Evolutionary conservation across 1,284 basidiomycete species (phyloP).

Genomic region (Wallemia hederae): DNA sequence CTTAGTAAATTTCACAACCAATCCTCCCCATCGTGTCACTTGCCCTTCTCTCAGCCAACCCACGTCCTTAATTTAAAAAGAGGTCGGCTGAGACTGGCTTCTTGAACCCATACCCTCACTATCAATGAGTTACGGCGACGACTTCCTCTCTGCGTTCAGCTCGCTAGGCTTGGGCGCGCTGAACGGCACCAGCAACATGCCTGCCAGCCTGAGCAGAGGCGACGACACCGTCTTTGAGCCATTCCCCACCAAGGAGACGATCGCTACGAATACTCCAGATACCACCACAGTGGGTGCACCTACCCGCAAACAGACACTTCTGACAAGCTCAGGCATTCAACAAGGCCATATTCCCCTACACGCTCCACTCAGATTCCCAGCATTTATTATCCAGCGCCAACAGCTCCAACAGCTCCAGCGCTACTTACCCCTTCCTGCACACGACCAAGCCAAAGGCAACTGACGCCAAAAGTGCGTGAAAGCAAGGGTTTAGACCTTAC

Average conservation of each 20-base stretch:
- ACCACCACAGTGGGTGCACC: not conserved
- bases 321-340: not conserved
- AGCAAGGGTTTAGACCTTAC: not conserved
- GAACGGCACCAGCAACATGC: not conserved
- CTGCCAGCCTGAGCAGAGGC: not conserved
- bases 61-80: too few relatives aligned
- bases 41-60: too few relatives aligned
- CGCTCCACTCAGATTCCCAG: not conserved
- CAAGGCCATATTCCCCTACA: not conserved
- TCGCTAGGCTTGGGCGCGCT: not conserved
- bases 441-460: not conserved
- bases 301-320: not conserved
- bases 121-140: not conserved
- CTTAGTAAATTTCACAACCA: too few relatives aligned
- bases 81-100: too few relatives aligned
- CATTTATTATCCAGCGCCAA: not conserved
- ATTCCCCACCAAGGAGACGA: not conserved
- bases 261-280: not conserved
- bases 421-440: not conserved
- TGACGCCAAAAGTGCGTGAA: not conserved
- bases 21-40: too few relatives aligned
- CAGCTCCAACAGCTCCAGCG: too few relatives aligned
- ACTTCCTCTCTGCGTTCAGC: not conserved
- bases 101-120: too few relatives aligned
- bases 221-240: not conserved